A percentile compares a stretch with the other conserved stretches of the same genome.
These are phyloP conservation scores for Leptosphaerulina australis DNA, from an alignment of 2,329 filamentous ascomycete genomes.

Conservation along the genomic window DNA sequence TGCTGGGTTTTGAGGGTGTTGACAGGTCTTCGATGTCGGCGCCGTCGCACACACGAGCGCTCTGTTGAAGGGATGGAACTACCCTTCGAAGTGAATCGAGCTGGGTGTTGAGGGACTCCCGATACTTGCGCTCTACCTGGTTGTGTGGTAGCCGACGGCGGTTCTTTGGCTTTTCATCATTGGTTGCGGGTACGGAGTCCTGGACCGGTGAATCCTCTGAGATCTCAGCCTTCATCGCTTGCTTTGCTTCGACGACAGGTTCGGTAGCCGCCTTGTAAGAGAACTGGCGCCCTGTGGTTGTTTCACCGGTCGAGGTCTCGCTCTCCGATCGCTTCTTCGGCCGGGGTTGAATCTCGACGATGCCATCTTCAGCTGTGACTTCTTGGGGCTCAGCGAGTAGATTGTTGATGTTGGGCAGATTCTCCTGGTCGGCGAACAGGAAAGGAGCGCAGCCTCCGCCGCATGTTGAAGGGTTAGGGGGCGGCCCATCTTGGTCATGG, in stretches of 20 bases:
- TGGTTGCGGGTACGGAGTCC: conserved; percentile 27
- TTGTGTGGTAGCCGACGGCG: conserved; percentile 51
- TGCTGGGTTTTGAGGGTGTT: conserved; percentile 50
- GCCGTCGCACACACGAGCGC: conserved; percentile 42
- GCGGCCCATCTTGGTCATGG: conserved; percentile 45
- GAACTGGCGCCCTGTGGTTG: conserved; percentile 41
- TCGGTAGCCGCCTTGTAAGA: conserved; percentile 21
- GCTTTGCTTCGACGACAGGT: conserved; percentile 24
- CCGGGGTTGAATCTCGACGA: conserved; percentile 47
- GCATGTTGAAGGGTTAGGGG: conserved; percentile 50
- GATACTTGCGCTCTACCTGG: conserved; percentile 55
- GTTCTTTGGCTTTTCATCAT: conserved; percentile 42
- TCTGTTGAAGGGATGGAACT: conserved; percentile 50
- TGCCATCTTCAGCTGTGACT: conserved; percentile 42
- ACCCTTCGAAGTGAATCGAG: conserved; percentile 51
- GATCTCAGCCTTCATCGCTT: conserved; percentile 43
- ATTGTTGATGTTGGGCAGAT: conserved; percentile 38
- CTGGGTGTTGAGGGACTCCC: conserved; percentile 55
- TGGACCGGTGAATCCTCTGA: conserved; percentile 37
- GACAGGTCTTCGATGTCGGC: conserved; percentile 54
- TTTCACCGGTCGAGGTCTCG: conserved; percentile 35
- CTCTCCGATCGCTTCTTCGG: conserved; percentile 48
- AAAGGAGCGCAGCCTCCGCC: conserved; percentile 50
- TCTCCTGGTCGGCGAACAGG: conserved; percentile 46
- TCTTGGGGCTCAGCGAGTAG: conserved; percentile 40